phyloP scores from a whole-genome alignment of 2,329 filamentous ascomycete species.

The Neopestalotiopsis sp. region DNA sequence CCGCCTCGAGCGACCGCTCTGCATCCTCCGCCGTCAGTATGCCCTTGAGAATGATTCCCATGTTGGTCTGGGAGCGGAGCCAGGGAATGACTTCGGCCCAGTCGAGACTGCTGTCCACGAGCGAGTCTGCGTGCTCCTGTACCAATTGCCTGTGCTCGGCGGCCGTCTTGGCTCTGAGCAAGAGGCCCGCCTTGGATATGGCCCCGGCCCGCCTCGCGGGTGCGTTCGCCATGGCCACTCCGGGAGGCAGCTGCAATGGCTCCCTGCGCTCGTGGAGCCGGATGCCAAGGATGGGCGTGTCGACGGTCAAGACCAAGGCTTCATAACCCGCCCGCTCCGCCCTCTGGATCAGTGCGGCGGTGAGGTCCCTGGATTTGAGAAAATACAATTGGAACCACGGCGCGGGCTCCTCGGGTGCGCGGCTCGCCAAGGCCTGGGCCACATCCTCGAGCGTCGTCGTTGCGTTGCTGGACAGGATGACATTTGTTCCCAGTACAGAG shows the following conservation, averaged over 20 bases:
- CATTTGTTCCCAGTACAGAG: background rate
- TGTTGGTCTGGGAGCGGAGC: constrained; percentile 50
- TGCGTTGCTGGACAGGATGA: background rate
- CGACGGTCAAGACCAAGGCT: constrained; percentile 57
- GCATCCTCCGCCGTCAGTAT: constrained; percentile 40
- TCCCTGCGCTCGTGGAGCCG: constrained; percentile 56
- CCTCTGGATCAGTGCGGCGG: constrained; percentile 44
- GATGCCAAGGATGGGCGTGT: constrained; percentile 55
- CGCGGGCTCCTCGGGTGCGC: background rate
- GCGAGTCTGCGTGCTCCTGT: constrained; percentile 18
- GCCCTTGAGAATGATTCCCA: constrained; percentile 49
- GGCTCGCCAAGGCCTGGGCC: background rate
- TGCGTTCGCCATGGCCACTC: constrained; percentile 22
- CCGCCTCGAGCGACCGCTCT: constrained; percentile 38
- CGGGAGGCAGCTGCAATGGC: constrained; percentile 49
- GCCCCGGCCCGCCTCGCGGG: background rate
- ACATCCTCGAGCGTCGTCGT: constrained; percentile 4
- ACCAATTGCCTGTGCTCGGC: background rate
- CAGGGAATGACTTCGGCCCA: constrained; percentile 58
- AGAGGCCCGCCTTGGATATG: background rate
- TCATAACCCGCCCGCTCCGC: constrained; percentile 50
- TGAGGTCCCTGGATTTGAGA: constrained; percentile 50
- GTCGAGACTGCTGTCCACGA: constrained; percentile 28
- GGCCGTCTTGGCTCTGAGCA: background rate
- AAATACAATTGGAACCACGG: constrained; percentile 49